Percentiles rank a stretch among this genome's conserved stretches.
phyloP scores from a whole-genome alignment of 2,329 filamentous ascomycete species.

The Colletotrichum eleusines region DNA sequence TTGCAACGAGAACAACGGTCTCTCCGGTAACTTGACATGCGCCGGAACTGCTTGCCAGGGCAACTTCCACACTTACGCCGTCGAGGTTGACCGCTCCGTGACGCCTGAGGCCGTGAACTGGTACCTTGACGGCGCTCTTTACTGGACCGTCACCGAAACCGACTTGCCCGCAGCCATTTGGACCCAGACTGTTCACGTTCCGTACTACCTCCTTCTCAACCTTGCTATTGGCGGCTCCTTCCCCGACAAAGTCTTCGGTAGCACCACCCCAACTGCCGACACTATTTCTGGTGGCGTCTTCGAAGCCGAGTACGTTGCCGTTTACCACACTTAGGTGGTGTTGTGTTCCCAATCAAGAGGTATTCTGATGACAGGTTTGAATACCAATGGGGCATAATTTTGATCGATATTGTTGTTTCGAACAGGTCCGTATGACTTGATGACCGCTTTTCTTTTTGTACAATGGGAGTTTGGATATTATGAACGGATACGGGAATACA shows the following conservation, averaged over 20 bases:
- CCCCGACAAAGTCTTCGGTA: background rate
- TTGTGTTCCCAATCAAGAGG: too few species aligned
- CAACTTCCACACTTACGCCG: background rate
- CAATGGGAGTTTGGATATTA: background rate
- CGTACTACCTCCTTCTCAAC: background rate
- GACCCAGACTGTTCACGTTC: background rate
- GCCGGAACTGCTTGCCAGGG: background rate
- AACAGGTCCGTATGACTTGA: background rate
- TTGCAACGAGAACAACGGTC: slow-evolving; percentile 56
- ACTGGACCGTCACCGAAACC: background rate
- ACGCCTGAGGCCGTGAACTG: background rate
- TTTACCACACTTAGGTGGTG: background rate
- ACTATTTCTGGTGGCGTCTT: background rate
- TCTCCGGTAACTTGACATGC: slow-evolving; percentile 39
- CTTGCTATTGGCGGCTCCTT: background rate
- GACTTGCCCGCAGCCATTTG: background rate
- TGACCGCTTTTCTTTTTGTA: too few species aligned
- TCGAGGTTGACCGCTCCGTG: background rate
- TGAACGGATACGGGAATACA: background rate
- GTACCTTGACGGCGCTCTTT: background rate
- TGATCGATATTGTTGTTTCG: background rate
- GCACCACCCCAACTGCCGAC: background rate
- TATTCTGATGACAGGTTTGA: background rate
- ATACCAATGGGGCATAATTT: background rate
- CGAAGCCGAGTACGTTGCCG: background rate